Conservation (phyloP, 2,329 filamentous ascomycete genomes). For the Dactylellina drechsleri region DNA sequence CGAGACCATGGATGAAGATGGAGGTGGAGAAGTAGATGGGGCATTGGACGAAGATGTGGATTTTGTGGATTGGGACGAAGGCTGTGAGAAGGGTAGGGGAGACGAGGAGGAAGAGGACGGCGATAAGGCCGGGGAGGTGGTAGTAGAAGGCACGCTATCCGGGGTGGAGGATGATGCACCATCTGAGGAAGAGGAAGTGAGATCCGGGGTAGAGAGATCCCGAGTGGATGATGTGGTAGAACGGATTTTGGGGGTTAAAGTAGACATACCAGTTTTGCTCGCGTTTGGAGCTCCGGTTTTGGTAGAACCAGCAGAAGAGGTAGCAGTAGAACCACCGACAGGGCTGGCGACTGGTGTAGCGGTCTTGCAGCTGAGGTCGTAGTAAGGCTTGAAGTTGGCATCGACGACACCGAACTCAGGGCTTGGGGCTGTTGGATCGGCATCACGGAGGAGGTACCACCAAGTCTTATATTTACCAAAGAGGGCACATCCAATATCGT, state of each 20-base stretch:
- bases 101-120: neutral
- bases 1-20: neutral
- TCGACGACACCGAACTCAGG: conserved; percentile 75
- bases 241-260: neutral
- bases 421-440: conserved; percentile 69
- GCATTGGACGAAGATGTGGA: neutral
- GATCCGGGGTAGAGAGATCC: neutral
- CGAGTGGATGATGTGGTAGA: neutral
- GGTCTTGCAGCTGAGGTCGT: conserved; percentile 71
- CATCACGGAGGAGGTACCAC: conserved; percentile 82
- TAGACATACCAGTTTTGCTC: conserved; percentile 39
- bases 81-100: neutral
- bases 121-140: neutral
- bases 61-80: neutral
- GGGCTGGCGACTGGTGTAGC: conserved; percentile 57
- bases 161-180: conserved; percentile 1
- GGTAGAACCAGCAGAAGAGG: conserved; percentile 7
- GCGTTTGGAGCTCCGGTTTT: conserved; percentile 26
- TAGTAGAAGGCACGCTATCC: neutral
- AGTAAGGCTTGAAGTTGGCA: conserved; percentile 68
- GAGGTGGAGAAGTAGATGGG: neutral
- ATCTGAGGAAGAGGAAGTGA: neutral
- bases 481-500: conserved; percentile 76
- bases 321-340: conserved; percentile 16
- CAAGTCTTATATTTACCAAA: conserved; percentile 74